Evolutionary conservation across 2,329 filamentous ascomycete genomes (phyloP), one percentile per base, ranked within the genome.

Genomic region (Cladosporium sp.): DNA sequence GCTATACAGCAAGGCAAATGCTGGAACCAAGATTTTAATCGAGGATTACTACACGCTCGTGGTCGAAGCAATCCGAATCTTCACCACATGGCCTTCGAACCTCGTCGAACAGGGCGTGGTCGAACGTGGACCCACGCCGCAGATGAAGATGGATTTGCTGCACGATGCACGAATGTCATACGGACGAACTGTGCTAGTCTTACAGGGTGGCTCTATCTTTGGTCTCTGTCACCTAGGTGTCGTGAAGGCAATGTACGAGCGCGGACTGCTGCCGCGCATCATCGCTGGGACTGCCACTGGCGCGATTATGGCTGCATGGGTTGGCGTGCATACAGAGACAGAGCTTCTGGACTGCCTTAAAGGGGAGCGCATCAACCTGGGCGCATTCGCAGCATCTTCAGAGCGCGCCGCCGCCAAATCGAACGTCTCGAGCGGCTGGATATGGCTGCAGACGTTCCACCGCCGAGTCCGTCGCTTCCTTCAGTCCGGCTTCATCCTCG

Each of bases 211-310:
- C 11, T 87, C 89, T 40, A 92, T 95, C 54, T 95, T 96, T 63
- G 91, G 91, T 2, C 73, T 95, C 9, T 95, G 89, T 62, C 92
- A 96, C 69, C 70, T 96, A 4, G 91, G 91, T 6, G 89, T 96
- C 5, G 87, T 95, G 37, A 95, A 92, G 66, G 90, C 90, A 2
- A 74, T 96, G 38, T 88, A 91, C 69, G 72, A 90, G 34, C 81
- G 87, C 28, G 88, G 88, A 0, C 72, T 96, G 13, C 75, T 96
- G 43, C 92, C 93, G 3, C 82, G 89, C 41, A 95, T 96, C 61
- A 91, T 97, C 61, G 89, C 89, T 0, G 92, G 92, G 8, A 95
- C 89, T 1, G 91, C 87, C 3, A 95, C 89, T 0, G 92, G 92
- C 11, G 92, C 91, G 8, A 74, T 96, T 62, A 92, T 95, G 58